A percentile compares a stretch with the other conserved stretches of the same genome.
Evolutionary conservation across 2,329 filamentous ascomycete genomes (phyloP).

Genomic region (Amauroascus niger): DNA sequence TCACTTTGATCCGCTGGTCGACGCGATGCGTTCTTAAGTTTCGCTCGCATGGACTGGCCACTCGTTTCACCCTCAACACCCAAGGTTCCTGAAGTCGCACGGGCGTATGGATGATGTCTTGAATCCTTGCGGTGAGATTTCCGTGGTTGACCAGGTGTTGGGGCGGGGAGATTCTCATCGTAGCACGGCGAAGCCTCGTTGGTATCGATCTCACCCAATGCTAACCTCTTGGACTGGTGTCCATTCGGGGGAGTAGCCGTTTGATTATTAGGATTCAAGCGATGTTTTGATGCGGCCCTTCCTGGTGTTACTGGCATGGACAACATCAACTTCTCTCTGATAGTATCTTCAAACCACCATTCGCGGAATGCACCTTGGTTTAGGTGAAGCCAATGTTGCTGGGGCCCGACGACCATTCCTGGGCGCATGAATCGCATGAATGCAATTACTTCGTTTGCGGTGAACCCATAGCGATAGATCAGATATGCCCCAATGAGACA

Average conservation of each 20-base stretch:
- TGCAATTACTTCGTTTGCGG: slow-evolving; percentile 90
- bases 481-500: slow-evolving; percentile 95
- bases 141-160: slow-evolving; percentile 88
- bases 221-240: slow-evolving; percentile 63
- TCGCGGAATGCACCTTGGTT: slow-evolving; percentile 97
- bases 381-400: slow-evolving; percentile 97
- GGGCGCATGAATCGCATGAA: slow-evolving; percentile 99
- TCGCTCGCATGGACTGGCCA: slow-evolving; percentile 13
- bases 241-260: slow-evolving; percentile 77
- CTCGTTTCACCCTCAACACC: slow-evolving; percentile 27
- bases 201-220: slow-evolving; percentile 86
- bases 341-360: slow-evolving; percentile 77
- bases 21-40: slow-evolving; percentile 19
- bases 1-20: slow-evolving; percentile 49
- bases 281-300: slow-evolving; percentile 48
- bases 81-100: slow-evolving; percentile 43
- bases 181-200: slow-evolving; percentile 49
- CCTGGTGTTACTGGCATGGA: slow-evolving; percentile 48
- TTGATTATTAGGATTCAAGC: slow-evolving; percentile 53
- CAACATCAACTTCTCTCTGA: slow-evolving; percentile 64
- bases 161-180: slow-evolving; percentile 86
- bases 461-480: slow-evolving; percentile 95
- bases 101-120: slow-evolving; percentile 62
- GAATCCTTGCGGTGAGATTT: slow-evolving; percentile 72
- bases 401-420: slow-evolving; percentile 96